Percentiles rank a stretch among this genome's conserved stretches.
Evolutionary conservation across 2,329 filamentous ascomycete species (phyloP).

Genomic region (Aspergillus terreus): DNA sequence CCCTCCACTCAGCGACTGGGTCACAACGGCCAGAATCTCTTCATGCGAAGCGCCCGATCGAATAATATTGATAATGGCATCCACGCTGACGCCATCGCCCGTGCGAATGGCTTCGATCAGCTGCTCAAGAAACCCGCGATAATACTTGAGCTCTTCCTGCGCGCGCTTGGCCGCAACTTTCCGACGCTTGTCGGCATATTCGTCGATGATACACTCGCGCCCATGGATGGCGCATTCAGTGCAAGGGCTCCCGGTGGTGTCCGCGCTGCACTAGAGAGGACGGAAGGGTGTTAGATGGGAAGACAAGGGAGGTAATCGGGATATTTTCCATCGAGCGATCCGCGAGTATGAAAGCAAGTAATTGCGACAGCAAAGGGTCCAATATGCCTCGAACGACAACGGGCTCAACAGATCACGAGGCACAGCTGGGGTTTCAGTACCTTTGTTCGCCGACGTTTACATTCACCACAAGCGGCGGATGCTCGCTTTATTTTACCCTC

Average conservation of each 20-base stretch:
- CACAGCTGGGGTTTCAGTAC: constrained; percentile 18
- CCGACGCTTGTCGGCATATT: constrained; percentile 33
- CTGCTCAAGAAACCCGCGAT: constrained; percentile 24
- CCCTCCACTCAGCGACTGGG: not conserved
- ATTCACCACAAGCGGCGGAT: constrained; percentile 36
- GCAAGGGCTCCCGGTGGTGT: constrained; percentile 25
- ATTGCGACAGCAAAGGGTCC: too few relatives aligned
- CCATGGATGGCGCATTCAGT: constrained; percentile 31
- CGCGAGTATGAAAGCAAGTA: not conserved
- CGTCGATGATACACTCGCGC: constrained; percentile 33
- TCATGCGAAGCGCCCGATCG: constrained; percentile 19
- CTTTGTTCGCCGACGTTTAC: constrained; percentile 36
- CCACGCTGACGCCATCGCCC: constrained; percentile 15
- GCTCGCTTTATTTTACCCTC: constrained; percentile 32
- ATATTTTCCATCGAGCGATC: not conserved
- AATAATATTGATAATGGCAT: constrained; percentile 25
- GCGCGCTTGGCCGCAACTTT: constrained; percentile 28
- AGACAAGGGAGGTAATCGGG: not conserved
- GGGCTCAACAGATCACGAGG: not conserved
- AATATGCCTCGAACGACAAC: too few relatives aligned
- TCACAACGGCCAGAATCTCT: constrained; percentile 12
- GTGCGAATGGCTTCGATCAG: constrained; percentile 24
- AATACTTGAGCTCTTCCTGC: constrained; percentile 27
- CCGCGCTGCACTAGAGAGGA: constrained; percentile 26
- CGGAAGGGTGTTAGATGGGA: not conserved